Percentiles rank a stretch among this genome's conserved stretches.
phyloP scores from a whole-genome alignment of 805 yeast species.

The Myxozyma mucilagina region DNA sequence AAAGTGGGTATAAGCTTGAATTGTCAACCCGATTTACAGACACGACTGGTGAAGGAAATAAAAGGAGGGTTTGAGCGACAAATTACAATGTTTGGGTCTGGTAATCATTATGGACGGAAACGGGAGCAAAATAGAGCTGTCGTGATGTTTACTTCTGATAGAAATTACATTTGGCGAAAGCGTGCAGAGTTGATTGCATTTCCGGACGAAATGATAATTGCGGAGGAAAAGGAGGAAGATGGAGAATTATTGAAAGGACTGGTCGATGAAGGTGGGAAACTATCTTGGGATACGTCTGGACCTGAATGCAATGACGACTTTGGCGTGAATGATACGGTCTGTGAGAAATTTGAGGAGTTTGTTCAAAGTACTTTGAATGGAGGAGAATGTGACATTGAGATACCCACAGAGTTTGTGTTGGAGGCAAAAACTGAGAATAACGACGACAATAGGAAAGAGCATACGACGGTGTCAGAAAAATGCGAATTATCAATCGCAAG shows the following conservation, averaged over 20 bases:
- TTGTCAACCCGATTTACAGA: no score
- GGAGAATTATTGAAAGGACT: background rate
- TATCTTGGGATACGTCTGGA: background rate
- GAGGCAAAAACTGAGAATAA: background rate
- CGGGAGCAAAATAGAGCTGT: background rate
- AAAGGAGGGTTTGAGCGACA: no score
- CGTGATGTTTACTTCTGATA: constrained; percentile 13
- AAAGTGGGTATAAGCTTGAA: background rate
- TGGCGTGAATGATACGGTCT: background rate
- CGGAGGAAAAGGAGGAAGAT: constrained; percentile 6
- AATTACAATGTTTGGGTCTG: no score
- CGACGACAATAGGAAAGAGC: background rate
- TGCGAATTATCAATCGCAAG: no score
- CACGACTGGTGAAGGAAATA: no score
- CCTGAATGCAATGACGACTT: background rate
- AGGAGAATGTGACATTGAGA: background rate
- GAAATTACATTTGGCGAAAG: constrained; percentile 26
- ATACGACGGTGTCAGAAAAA: no score
- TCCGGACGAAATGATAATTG: constrained; percentile 9
- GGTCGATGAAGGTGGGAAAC: background rate
- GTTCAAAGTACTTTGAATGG: background rate
- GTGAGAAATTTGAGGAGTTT: constrained; percentile 8
- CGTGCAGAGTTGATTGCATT: constrained; percentile 18
- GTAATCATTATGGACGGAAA: background rate
- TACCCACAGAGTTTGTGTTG: background rate